Evolutionary conservation across 192 early-diverging fungal species (phyloP), one percentile per base, ranked within the genome.

Genomic region (Linnemannia hyalina): DNA sequence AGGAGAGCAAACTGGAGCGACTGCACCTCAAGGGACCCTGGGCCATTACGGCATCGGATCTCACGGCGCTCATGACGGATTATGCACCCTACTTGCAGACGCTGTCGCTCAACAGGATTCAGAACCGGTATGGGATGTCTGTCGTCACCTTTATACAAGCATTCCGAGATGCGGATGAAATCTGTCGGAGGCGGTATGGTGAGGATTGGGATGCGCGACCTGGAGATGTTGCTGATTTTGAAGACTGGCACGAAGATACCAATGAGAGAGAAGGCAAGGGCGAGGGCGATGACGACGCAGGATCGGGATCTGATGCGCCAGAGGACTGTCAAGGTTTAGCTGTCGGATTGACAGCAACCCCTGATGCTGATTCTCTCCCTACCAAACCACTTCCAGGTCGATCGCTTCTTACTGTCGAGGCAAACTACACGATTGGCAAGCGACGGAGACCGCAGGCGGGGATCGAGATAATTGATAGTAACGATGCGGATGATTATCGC

Each of bases 11-110:
- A 41, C 57, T 76, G 3, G 36, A 63, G 4, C 20, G 32, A 22
- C 38, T 76, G 4, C 16, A 36, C 18, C 42, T 76, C 55, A 63
- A 76, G 15, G 75, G 75, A 0, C 75, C 75, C 4, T 76, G 75
- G 75, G 36, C 46, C 23, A 68, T 76, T 35, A 44, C 75, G 1
- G n/a, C 38, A 5, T 11, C 32, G 26, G 75, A 76, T 55, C 46
- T 76, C 23, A 63, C 60, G 1, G n/a, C 23, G 9, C 36, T 63
- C 38, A 11, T 76, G 55, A 76, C 75, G 4, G 40, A 63, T 13
- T 42, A 76, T 65, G 75, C 75, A 8, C 75, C 75, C 38, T 40
- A 60, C 29, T 20, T 76, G 22, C 36, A 57, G 15, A 44, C 13
- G 23, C 38, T 76, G n/a, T 26, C 72, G 6, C 11, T 73, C n/a